Evolutionary conservation across 495 filamentous ascomycete genomes (phyloP).

Genomic region (Gamarada debralockiae): DNA sequence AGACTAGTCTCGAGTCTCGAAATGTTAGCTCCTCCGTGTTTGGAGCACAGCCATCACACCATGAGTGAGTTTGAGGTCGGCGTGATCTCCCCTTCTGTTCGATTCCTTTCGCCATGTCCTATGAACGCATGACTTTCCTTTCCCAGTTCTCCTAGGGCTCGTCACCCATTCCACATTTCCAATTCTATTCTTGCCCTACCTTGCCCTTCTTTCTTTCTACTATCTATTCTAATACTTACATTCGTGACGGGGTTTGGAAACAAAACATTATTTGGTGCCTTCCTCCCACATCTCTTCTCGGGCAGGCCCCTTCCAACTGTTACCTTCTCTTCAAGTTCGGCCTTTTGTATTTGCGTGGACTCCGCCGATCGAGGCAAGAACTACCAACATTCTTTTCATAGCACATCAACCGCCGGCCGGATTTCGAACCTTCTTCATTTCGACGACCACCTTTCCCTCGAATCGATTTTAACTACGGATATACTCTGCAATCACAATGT

Average conservation of each 20-base stretch:
- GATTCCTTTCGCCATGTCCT: slow-evolving; percentile 5
- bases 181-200: slow-evolving; percentile 5
- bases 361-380: slow-evolving; percentile 14
- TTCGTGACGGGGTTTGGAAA: slow-evolving; percentile 18
- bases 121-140: slow-evolving; percentile 8
- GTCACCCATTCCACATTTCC: slow-evolving; percentile 12
- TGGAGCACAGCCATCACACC: slow-evolving; percentile 13
- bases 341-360: slow-evolving; percentile 11
- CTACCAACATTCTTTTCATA: slow-evolving; percentile 11
- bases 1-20: slow-evolving; percentile 7
- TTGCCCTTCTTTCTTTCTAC: slow-evolving; percentile 17
- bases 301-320: slow-evolving; percentile 25
- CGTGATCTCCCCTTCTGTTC: slow-evolving; percentile 10
- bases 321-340: slow-evolving; percentile 16
- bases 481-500: slow-evolving; percentile 17
- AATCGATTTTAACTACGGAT: not conserved
- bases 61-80: slow-evolving; percentile 11
- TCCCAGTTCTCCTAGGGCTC: slow-evolving; percentile 4
- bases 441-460: not conserved
- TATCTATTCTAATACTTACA: not conserved
- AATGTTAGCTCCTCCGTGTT: slow-evolving; percentile 10
- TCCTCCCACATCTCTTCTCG: slow-evolving; percentile 18
- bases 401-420: slow-evolving; percentile 22
- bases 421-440: not conserved
- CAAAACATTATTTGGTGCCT: slow-evolving; percentile 27